These are phyloP conservation scores for Silene latifolia DNA, from an alignment of 148 eudicot genomes.

Conservation along the genomic window DNA sequence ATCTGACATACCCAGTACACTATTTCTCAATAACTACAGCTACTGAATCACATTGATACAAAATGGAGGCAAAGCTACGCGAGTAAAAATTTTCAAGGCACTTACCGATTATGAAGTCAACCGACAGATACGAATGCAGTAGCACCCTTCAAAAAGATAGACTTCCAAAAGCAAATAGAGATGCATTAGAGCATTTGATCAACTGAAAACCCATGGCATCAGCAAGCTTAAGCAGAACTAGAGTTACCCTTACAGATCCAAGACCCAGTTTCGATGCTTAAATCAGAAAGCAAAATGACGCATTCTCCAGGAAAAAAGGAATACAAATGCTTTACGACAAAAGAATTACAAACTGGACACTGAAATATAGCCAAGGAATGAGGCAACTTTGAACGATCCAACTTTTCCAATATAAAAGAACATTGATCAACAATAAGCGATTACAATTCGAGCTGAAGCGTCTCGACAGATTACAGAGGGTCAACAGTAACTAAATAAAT, in stretches of 20 bases:
- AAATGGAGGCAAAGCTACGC: not conserved
- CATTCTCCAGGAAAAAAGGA: not conserved
- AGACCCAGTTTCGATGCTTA: not conserved
- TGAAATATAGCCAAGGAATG: no score
- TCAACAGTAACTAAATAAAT: conserved; percentile 30
- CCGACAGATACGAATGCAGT: not conserved
- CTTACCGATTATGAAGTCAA: conserved; percentile 7
- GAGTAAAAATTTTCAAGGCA: not conserved
- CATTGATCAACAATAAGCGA: conserved; percentile 15
- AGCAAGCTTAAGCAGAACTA: not conserved
- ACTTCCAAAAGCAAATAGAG: not conserved
- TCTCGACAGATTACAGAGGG: conserved; percentile 24
- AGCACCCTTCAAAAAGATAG: not conserved
- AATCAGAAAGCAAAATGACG: not conserved
- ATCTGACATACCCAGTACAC: not conserved
- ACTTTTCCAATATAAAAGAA: conserved; percentile 10
- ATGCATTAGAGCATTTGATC: not conserved
- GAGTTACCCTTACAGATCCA: not conserved
- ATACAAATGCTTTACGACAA: not conserved
- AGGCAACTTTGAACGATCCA: conserved; percentile 8
- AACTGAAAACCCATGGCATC: not conserved
- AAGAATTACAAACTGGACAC: no score
- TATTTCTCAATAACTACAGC: not conserved
- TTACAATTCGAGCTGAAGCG: conserved; percentile 21
- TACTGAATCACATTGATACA: not conserved